Evolutionary conservation across 1,139 yeast species (phyloP), one percentile per base, ranked within the genome.

Genomic region (Yamadazyma sp.): DNA sequence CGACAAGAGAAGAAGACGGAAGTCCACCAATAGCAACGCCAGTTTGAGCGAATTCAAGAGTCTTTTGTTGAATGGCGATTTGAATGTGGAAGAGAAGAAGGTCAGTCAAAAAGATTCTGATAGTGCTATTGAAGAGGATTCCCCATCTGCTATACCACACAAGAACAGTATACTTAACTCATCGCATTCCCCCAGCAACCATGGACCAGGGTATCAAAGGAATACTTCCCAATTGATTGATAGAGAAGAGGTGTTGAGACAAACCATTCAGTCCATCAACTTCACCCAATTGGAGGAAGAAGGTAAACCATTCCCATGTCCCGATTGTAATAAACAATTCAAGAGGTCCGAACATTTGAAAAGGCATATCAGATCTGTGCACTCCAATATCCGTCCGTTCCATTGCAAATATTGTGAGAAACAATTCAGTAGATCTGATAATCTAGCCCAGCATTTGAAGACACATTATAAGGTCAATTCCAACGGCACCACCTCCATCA

Each of bases 341-440:
- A 70, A 72, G 50, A 54, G 78, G 36, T 66, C 70, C 26, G 78
- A 73, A 50, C 78, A 73, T 53, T 58, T 73, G 47, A 72, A 72
- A 52, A 56, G 78, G 40, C 78, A 73, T 46, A 62, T 68, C 31
- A 51, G 78, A 41, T 68, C 75, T 3, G 78, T 73, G 21, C 78
- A 72, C 51, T 67, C 73, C 12, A 70, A 69, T 46, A 67, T 69
- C 38, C 56, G 76, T 21, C 78, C 78, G 1, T 72, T 68, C 56
- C 74, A 67, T 43, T 73, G 78, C 54, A 67, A 67, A 42, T 67
- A 63, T 47, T 73, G 78, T 51, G 76, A 71, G 25, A 72, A 72
- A 61, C 70, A 69, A 53, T 73, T 73, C 44, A 61, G 69, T 41
- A 52, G 78, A 41, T 61, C 68, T 11, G 78, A 73, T 53, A 73